Evolutionary conservation across 495 filamentous ascomycete genomes (phyloP).

Genomic region (Penicillium flavigenum): DNA sequence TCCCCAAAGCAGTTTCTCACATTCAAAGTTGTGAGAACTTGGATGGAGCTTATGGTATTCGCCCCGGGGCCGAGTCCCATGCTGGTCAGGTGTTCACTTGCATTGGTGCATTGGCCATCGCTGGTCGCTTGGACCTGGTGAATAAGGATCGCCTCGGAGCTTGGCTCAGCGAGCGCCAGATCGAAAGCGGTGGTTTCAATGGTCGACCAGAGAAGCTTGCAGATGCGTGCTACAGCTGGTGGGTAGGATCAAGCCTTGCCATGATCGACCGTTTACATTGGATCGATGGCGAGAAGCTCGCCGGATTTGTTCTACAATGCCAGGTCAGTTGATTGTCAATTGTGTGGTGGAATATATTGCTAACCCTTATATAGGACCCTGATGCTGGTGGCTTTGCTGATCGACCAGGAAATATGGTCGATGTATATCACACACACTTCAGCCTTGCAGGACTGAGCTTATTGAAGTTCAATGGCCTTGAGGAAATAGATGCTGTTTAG

Average conservation of each 20-base stretch:
- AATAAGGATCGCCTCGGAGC: constrained; percentile 75
- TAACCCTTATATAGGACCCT: constrained; percentile 58
- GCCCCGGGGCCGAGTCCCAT: constrained; percentile 88
- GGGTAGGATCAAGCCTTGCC: constrained; percentile 83
- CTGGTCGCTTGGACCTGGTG: constrained; percentile 76
- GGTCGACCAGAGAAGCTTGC: constrained; percentile 93
- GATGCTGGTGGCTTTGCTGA: constrained; percentile 86
- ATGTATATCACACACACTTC: constrained; percentile 95
- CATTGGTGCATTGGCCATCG: constrained; percentile 83
- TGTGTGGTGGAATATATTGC: background rate
- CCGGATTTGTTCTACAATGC: constrained; percentile 76
- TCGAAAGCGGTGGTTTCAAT: constrained; percentile 84
- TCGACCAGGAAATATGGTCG: constrained; percentile 88
- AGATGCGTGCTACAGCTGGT: constrained; percentile 99
- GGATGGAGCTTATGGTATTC: constrained; percentile 88
- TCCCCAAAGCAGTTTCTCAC: constrained; percentile 74
- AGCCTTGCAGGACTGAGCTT: constrained; percentile 86
- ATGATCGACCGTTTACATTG: constrained; percentile 89
- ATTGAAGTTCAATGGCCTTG: constrained; percentile 68
- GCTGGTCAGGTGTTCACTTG: constrained; percentile 94
- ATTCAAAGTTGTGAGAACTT: constrained; percentile 81
- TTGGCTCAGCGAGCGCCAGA: constrained; percentile 92
- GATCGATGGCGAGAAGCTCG: constrained; percentile 80
- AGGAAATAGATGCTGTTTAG: constrained; percentile 86
- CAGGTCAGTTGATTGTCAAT: constrained; percentile 50